A percentile compares a stretch with the other conserved stretches of the same genome.
These are phyloP conservation scores for Fomitopsis pulvina DNA, from an alignment of 768 basidiomycete species.

Conservation along the genomic window DNA sequence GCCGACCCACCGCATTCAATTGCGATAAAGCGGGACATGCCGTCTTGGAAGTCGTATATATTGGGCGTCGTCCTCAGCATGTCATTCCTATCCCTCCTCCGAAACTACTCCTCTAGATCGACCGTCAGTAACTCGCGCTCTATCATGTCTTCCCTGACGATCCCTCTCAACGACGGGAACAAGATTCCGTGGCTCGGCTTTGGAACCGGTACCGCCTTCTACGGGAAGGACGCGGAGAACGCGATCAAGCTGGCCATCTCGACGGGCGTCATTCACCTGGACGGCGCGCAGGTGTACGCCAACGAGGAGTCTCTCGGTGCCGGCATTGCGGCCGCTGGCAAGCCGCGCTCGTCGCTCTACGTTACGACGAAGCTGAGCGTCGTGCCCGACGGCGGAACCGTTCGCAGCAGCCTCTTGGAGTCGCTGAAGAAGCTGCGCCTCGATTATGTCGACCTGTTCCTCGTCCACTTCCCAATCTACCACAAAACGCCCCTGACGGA, in stretches of 20 bases:
- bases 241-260: slow-evolving; percentile 24
- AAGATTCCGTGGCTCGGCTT: slow-evolving; percentile 32
- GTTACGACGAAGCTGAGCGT: slow-evolving; percentile 36
- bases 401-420: slow-evolving; percentile 29
- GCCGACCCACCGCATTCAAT: background rate
- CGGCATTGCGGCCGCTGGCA: slow-evolving; percentile 27
- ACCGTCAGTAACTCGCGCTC: background rate
- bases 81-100: slow-evolving; percentile 7
- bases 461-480: slow-evolving; percentile 34
- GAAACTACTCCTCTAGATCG: slow-evolving; percentile 4
- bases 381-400: slow-evolving; percentile 26
- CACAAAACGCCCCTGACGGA: slow-evolving; percentile 22
- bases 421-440: slow-evolving; percentile 36
- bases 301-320: slow-evolving; percentile 34
- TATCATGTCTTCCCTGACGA: slow-evolving; percentile 20
- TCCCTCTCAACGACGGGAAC: slow-evolving; percentile 31
- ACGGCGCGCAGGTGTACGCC: slow-evolving; percentile 31
- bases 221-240: slow-evolving; percentile 21
- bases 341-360: slow-evolving; percentile 32
- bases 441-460: slow-evolving; percentile 36
- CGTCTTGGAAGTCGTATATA: slow-evolving; percentile 14
- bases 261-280: slow-evolving; percentile 32
- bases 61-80: slow-evolving; percentile 8
- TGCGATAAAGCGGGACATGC: background rate
- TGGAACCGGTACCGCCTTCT: slow-evolving; percentile 32